Conservation (phyloP, 371 early-diverging fungal genomes). For the Saksenaea oblongispora region DNA sequence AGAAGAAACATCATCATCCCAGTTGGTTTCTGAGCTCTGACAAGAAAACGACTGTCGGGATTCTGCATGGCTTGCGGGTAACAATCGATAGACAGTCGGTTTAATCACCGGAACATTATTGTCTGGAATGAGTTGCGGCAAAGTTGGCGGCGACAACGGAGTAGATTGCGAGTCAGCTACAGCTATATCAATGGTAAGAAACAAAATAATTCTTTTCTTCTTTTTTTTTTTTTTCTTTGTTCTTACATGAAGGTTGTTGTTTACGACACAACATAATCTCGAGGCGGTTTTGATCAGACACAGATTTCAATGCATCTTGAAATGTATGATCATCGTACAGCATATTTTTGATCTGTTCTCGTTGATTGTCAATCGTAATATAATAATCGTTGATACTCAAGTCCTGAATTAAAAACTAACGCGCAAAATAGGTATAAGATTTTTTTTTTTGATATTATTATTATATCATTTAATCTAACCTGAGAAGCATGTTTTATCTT, state of each 20-base stretch:
- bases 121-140: constrained; percentile 10
- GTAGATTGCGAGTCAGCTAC: constrained; percentile 5
- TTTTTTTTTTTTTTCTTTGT: neutral
- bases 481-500: constrained; percentile 31
- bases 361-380: constrained; percentile 18
- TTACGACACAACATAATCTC: constrained; percentile 35
- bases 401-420: constrained; percentile 15
- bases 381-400: constrained; percentile 32
- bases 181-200: neutral
- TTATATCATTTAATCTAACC: constrained; percentile 9
- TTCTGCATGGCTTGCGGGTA: constrained; percentile 17
- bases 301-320: constrained; percentile 22
- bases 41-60: constrained; percentile 3
- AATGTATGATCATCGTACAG: constrained; percentile 37
- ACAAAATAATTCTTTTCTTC: neutral
- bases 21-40: constrained; percentile 1
- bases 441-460: neutral
- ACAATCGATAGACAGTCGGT: constrained; percentile 45
- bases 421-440: neutral
- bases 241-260: constrained; percentile 13
- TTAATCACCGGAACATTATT: constrained; percentile 40
- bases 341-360: constrained; percentile 8
- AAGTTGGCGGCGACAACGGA: constrained; percentile 7
- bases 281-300: constrained; percentile 26
- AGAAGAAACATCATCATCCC: constrained; percentile 8